Conservation (phyloP, 139 green algal genomes). For the Chlorella vulgaris region DNA sequence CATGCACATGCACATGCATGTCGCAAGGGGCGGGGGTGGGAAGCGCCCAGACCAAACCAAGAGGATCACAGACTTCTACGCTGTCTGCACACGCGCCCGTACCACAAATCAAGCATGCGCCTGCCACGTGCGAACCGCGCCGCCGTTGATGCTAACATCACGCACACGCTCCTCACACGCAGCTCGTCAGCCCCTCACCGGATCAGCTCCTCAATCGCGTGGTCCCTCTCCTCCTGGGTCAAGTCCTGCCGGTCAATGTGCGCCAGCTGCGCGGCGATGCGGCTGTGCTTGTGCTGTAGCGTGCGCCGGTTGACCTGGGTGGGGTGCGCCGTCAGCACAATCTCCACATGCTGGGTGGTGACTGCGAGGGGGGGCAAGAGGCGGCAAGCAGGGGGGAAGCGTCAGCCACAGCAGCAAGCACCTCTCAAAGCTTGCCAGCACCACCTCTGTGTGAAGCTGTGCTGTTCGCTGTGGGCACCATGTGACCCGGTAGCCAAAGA, state of each 20-base stretch:
- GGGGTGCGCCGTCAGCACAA: constrained; percentile 93
- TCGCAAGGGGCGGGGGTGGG: too few species aligned
- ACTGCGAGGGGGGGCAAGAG: constrained; percentile 10
- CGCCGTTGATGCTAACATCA: not conserved
- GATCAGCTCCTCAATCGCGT: constrained; percentile 65
- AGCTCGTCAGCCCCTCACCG: not conserved
- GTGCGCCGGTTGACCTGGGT: constrained; percentile 93
- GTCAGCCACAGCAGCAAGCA: not conserved
- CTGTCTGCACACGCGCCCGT: too few species aligned
- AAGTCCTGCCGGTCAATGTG: constrained; percentile 75
- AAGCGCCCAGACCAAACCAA: too few species aligned
- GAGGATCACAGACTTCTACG: too few species aligned
- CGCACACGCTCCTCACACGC: not conserved
- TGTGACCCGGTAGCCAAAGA: too few species aligned
- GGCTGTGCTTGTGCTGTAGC: constrained; percentile 90
- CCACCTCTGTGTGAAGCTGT: too few species aligned
- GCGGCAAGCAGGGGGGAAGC: not conserved
- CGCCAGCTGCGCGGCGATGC: constrained; percentile 81
- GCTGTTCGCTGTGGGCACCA: too few species aligned
- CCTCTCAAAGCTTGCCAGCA: too few species aligned
- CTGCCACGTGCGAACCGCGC: too few species aligned
- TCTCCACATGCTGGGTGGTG: constrained; percentile 58
- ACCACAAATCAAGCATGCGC: too few species aligned
- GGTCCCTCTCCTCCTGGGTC: constrained; percentile 63
- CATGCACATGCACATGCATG: not conserved